Evolutionary conservation across 257 asterid genomes (phyloP).

Genomic region (Petunia secreta): DNA sequence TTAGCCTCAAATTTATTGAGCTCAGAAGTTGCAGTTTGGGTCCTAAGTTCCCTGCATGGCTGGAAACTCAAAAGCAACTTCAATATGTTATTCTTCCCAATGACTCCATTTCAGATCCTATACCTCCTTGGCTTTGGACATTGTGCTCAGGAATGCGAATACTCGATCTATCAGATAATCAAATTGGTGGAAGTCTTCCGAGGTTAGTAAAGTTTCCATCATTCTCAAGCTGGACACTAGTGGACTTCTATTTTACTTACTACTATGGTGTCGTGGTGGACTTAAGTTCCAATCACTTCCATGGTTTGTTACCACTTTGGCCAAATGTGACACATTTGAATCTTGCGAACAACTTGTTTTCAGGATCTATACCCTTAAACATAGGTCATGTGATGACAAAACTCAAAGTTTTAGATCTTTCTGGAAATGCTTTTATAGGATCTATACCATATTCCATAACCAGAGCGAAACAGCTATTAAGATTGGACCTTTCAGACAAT

Average conservation of each 20-base stretch:
- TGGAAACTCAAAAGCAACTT: constrained; percentile 29
- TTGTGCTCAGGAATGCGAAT: neutral
- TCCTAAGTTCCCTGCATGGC: constrained; percentile 40
- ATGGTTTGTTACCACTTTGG: constrained; percentile 19
- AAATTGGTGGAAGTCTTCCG: constrained; percentile 19
- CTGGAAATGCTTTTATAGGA: constrained; percentile 27
- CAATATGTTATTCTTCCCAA: constrained; percentile 16
- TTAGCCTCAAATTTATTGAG: constrained; percentile 27
- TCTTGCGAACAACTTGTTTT: constrained; percentile 19
- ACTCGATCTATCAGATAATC: constrained; percentile 4
- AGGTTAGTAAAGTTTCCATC: neutral
- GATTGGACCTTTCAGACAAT: constrained; percentile 27
- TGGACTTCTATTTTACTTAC: neutral
- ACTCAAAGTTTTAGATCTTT: constrained; percentile 20
- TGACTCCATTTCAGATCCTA: constrained; percentile 28
- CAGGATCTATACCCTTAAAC: constrained; percentile 27
- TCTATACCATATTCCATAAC: constrained; percentile 19
- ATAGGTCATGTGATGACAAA: neutral
- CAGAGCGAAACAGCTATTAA: neutral
- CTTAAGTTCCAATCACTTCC: neutral
- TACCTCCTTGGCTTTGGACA: constrained; percentile 41
- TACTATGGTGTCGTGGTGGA: neutral
- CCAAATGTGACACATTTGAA: constrained; percentile 2
- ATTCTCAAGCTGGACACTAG: neutral
- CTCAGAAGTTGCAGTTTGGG: constrained; percentile 34